Conservation (phyloP, 768 basidiomycete species). For the Xerocomellus dryophilus region DNA sequence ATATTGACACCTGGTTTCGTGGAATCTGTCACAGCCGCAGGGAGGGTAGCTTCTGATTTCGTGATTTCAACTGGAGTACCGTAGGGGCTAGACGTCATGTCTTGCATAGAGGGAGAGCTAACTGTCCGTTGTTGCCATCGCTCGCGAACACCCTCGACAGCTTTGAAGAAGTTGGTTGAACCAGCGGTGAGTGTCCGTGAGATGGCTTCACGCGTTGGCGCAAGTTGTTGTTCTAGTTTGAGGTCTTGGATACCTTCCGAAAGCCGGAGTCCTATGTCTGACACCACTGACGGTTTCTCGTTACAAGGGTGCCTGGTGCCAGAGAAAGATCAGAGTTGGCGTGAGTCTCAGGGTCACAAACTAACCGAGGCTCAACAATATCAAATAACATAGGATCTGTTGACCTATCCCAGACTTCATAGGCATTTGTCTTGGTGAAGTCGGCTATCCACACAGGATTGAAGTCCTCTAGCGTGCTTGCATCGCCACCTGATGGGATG, state of each 20-base stretch:
- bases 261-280: constrained; percentile 88
- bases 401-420: constrained; percentile 82
- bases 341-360: not conserved
- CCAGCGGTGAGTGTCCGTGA: constrained; percentile 70
- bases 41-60: constrained; percentile 25
- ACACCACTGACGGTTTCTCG: constrained; percentile 82
- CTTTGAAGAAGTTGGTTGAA: constrained; percentile 81
- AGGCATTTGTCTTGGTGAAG: constrained; percentile 85
- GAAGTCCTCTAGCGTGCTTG: constrained; percentile 72
- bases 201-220: constrained; percentile 87
- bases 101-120: constrained; percentile 26
- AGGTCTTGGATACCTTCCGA: constrained; percentile 94
- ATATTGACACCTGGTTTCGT: constrained; percentile 14
- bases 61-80: constrained; percentile 30
- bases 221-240: constrained; percentile 90
- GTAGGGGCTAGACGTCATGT: constrained; percentile 16
- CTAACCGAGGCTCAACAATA: constrained; percentile 86
- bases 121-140: constrained; percentile 54
- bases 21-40: constrained; percentile 9
- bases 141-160: constrained; percentile 83
- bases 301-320: constrained; percentile 82
- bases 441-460: constrained; percentile 84
- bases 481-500: constrained; percentile 44
- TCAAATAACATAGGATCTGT: constrained; percentile 95
- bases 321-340: not conserved